Conservation (phyloP, 2,329 filamentous ascomycete genomes). For the Neofusicoccum cordaticola region DNA sequence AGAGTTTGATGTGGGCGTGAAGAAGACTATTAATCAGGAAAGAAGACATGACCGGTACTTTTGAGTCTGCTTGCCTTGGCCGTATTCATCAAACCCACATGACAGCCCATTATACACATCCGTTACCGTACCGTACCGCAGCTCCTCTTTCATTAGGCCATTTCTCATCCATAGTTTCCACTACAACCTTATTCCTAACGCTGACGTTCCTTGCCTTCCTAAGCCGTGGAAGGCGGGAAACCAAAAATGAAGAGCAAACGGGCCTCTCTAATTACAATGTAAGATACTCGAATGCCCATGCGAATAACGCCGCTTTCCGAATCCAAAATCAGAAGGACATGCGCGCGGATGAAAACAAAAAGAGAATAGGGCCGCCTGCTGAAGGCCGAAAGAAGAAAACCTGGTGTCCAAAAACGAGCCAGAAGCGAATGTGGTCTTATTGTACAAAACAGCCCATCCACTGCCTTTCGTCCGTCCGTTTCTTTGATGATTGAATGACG, state of each 20-base stretch:
- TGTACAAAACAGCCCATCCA: background rate
- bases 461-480: background rate
- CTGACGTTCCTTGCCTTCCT: background rate
- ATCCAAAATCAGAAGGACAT: background rate
- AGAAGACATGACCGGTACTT: too few species aligned
- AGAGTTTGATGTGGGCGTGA: too few species aligned
- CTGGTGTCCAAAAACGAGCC: background rate
- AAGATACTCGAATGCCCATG: background rate
- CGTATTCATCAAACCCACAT: too few species aligned
- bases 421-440: constrained; percentile 5
- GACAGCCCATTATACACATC: too few species aligned
- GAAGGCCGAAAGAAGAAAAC: background rate
- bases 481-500: background rate
- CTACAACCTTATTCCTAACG: background rate
- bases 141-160: background rate
- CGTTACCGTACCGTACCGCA: background rate
- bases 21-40: too few species aligned
- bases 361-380: background rate
- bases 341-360: background rate
- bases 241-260: background rate
- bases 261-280: constrained; percentile 4
- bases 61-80: too few species aligned
- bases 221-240: background rate
- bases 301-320: background rate
- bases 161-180: background rate